Percentiles rank a stretch among this genome's conserved stretches.
These are phyloP conservation scores for Mucor sp. DNA, from an alignment of 371 early-diverging fungal species.

Conservation along the genomic window DNA sequence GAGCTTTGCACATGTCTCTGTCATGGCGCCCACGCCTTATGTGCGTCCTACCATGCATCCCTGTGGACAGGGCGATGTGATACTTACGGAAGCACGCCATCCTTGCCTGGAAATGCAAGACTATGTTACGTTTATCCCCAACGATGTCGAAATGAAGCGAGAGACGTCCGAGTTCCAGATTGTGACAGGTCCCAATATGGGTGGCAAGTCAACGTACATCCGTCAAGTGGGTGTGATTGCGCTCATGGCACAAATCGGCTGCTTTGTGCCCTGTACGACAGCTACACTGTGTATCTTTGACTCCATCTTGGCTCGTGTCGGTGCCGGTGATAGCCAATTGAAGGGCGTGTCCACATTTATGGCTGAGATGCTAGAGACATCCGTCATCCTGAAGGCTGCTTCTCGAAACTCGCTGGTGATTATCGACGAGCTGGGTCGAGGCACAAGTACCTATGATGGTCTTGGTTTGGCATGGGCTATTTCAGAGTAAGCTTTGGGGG, in stretches of 20 bases:
- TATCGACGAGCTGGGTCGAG: constrained; percentile 99
- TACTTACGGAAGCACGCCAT: constrained; percentile 78
- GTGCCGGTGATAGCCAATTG: constrained; percentile 95
- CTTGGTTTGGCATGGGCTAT: constrained; percentile 98
- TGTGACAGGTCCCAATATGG: constrained; percentile 97
- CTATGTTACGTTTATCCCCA: constrained; percentile 91
- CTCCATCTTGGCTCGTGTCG: constrained; percentile 93
- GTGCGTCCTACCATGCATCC: constrained; percentile 74
- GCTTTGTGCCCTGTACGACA: constrained; percentile 93
- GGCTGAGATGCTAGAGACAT: constrained; percentile 99
- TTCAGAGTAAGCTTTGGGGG: constrained; percentile 91
- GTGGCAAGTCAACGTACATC: constrained; percentile 96
- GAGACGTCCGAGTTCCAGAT: constrained; percentile 70
- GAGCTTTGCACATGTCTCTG: constrained; percentile 87
- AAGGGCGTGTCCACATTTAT: constrained; percentile 98
- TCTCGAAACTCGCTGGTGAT: constrained; percentile 91
- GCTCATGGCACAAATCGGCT: constrained; percentile 98
- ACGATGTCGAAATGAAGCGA: constrained; percentile 80
- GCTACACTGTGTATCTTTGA: constrained; percentile 89
- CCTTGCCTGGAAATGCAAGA: constrained; percentile 96
- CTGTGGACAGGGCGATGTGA: constrained; percentile 63
- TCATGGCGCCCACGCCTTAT: constrained; percentile 84
- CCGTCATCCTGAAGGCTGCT: constrained; percentile 85
- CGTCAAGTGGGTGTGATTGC: constrained; percentile 95
- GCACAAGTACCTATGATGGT: constrained; percentile 99